Conservation (phyloP, 2,329 filamentous ascomycete species). For the Fusarium sp. region DNA sequence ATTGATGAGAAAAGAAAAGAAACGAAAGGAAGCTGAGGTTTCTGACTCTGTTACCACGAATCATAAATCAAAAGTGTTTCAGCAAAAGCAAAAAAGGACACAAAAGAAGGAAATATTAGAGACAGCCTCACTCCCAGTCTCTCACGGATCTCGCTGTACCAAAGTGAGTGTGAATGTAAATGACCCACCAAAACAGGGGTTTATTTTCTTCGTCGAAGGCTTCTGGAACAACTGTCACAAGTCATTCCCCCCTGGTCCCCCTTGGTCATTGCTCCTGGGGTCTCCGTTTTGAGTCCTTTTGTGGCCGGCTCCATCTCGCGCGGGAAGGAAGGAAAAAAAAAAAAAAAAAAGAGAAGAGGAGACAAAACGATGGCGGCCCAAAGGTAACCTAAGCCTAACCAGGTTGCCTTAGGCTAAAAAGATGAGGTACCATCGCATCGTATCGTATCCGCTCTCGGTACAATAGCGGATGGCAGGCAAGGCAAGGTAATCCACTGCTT, state of each 20-base stretch:
- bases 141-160: constrained; percentile 7
- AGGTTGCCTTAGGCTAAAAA: constrained; percentile 18
- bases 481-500: constrained; percentile 17
- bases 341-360: background rate
- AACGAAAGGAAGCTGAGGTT: background rate
- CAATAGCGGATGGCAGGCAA: background rate
- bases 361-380: constrained; percentile 3
- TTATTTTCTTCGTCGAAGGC: constrained; percentile 24
- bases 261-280: constrained; percentile 19
- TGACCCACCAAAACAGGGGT: constrained; percentile 9
- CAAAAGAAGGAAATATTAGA: constrained; percentile 6
- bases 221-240: constrained; percentile 39
- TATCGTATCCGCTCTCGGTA: constrained; percentile 29
- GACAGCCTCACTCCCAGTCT: background rate
- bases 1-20: background rate
- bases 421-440: constrained; percentile 3
- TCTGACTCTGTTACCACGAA: background rate
- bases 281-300: constrained; percentile 20
- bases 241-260: background rate
- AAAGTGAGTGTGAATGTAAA: background rate
- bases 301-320: background rate
- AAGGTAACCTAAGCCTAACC: background rate
- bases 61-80: background rate
- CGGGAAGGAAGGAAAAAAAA: background rate
- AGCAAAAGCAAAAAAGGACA: background rate